Percentiles rank a stretch among this genome's conserved stretches.
phyloP scores from a whole-genome alignment of 75 land plant genomes.

The Sequoia sempervirens region DNA sequence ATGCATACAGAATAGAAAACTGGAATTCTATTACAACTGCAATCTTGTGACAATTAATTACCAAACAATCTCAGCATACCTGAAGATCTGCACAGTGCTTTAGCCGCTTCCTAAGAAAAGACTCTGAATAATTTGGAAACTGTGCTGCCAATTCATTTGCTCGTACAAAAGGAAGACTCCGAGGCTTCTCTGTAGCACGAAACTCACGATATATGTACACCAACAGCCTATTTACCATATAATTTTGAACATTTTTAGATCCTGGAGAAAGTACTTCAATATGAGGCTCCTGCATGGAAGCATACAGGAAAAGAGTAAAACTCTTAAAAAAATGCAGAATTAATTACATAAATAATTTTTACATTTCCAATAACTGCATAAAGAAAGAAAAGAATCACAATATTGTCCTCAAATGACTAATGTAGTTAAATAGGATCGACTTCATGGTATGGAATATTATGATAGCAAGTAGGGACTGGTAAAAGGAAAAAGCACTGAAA shows the following conservation, averaged over 20 bases:
- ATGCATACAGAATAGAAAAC: not conserved
- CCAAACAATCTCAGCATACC: constrained; percentile 29
- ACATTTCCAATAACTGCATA: not conserved
- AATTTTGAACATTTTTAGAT: constrained; percentile 66
- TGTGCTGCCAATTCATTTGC: constrained; percentile 75
- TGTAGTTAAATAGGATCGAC: not conserved
- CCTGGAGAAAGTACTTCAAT: constrained; percentile 95
- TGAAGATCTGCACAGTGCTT: constrained; percentile 92
- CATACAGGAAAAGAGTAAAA: no score
- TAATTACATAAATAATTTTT: not conserved
- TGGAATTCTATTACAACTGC: not conserved
- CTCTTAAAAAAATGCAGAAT: not conserved
- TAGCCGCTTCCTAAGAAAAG: constrained; percentile 75
- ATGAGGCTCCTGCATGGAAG: constrained; percentile 82
- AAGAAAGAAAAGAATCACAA: not conserved
- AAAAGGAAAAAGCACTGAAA: not conserved
- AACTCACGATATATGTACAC: constrained; percentile 89
- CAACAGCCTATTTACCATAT: constrained; percentile 68
- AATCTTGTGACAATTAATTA: not conserved
- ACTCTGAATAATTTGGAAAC: constrained; percentile 71
- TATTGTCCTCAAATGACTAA: not conserved
- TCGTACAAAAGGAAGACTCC: constrained; percentile 51
- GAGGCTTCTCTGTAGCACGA: constrained; percentile 73
- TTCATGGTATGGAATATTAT: not conserved
- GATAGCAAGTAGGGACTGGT: not conserved